A percentile compares a stretch with the other conserved stretches of the same genome.
These are phyloP conservation scores for Trichoderma polysporum DNA, from an alignment of 2,329 filamentous ascomycete species.

Conservation along the genomic window DNA sequence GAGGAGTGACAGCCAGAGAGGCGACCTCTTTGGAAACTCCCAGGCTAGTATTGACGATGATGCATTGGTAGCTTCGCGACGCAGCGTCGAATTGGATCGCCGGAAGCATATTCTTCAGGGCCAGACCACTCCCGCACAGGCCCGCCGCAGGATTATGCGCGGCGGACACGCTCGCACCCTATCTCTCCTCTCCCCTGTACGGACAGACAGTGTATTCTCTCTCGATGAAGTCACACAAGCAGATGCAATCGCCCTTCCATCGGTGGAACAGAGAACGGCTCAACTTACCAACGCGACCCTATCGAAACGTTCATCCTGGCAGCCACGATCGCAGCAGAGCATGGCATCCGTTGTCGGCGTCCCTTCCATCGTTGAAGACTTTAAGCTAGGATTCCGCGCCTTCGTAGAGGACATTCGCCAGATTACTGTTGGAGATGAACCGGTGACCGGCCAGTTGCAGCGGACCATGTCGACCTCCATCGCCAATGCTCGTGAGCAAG, in stretches of 20 bases:
- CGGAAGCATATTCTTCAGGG: constrained; percentile 64
- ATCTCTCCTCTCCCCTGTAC: constrained; percentile 76
- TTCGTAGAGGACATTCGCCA: constrained; percentile 95
- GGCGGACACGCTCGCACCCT: constrained; percentile 65
- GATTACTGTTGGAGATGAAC: constrained; percentile 93
- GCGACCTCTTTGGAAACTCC: constrained; percentile 5
- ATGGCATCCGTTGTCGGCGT: constrained; percentile 38
- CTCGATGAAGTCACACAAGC: constrained; percentile 41
- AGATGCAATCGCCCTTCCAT: constrained; percentile 30
- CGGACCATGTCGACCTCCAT: constrained; percentile 35
- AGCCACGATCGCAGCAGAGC: constrained; percentile 50
- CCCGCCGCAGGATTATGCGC: constrained; percentile 64
- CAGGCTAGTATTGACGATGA: constrained; percentile 29
- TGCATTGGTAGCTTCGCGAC: constrained; percentile 37
- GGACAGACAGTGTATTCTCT: constrained; percentile 44
- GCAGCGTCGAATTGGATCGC: constrained; percentile 66
- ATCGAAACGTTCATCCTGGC: constrained; percentile 60
- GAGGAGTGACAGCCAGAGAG: constrained; percentile 47
- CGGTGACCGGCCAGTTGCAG: constrained; percentile 55
- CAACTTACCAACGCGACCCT: constrained; percentile 41
- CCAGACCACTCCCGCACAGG: constrained; percentile 44
- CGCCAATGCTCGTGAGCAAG: constrained; percentile 27
- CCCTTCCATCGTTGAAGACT: constrained; percentile 84
- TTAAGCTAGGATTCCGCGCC: constrained; percentile 86
- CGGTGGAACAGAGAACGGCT: constrained; percentile 35